Base-by-base conservation (phyloP, 441 rosid genomes). In the Jatropha multifida region DNA sequence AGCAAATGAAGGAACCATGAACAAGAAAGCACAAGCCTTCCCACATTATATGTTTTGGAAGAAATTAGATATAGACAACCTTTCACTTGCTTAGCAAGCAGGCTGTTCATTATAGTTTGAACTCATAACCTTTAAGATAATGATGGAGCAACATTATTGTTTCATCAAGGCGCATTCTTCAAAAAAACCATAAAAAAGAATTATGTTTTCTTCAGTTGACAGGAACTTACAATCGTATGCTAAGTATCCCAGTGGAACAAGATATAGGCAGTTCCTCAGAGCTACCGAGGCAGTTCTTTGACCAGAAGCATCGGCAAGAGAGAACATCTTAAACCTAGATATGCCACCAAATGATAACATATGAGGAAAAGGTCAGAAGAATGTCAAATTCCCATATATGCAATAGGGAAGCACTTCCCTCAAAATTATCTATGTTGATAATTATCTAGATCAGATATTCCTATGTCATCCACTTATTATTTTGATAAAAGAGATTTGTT, bases 291-390 rank as follows among this genome's bases (percentile, higher is more conserved):
- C 90, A 59, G 94, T 91, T 83, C 90, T 91, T 79, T 74, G 85
- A 75, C 99, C 97, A 68, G 93, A 88, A 66, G 97, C 84, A 86
- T 94, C 99, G 71, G 88, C 84, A 74, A 94, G 93, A 23, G 99
- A 92, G 71, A 96, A 67, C 97, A 96, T 92, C 88, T 86, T 94
- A 82, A 83, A 94, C 84, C 98, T 94, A 90, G 49, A 79, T 15
- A 79, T 38, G 68, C 1, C 68, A 72, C 2, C 3, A 68, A 65
- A 75, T 20, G 42, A 69, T 7, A 54, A 40, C 62, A 69, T 7
- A 1, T 42, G n/a, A 61, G 32, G 49, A 10, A 4, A 40, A 5
- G 12, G 13, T 62, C 41, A 32, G 32, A 13, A 63, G 48, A 13
- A 27, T 60, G 26, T 44, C 48, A 44, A 44, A 44, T 44, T 44